Base-by-base conservation (phyloP, 148 eudicot genomes). In the Chenopodium suecicum region DNA sequence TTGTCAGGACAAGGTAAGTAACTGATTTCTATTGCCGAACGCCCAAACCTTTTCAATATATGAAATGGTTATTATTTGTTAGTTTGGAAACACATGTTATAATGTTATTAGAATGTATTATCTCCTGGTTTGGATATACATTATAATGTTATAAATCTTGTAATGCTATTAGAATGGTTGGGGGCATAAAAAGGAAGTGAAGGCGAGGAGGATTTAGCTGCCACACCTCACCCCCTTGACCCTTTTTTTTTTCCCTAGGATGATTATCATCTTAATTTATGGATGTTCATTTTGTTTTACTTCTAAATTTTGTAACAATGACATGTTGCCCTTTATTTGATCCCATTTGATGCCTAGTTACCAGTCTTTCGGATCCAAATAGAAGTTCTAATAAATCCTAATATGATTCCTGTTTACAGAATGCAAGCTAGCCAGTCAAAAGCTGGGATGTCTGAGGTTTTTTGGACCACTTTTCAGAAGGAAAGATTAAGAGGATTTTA, bases 401-500 rank as follows among this genome's bases (percentile, higher is more conserved):
- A 47, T 81, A 3, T 74, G 76, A 20, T 17, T 73, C 37, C 16
- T 74, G 25, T 80, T 83, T 84, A 78, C 90, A 95, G 98, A 91
- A 90, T 96, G 94, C 99, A 96, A 91, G 99, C 99, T 70, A 89
- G 87, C 80, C 86, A 81, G 44, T 76, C 87, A 76, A 81, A 79
- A 31, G 74, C 90, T 64, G 91, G 89, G 64, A 96, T 96, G 99
- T 89, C 91, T 7, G 97, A 86, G 79, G 93, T 94, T 67, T 94
- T 96, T 82, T 48, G 84, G 87, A 85, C 75, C 84, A 96, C 99
- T 14, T 85, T 85, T 79, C 83, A 82, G 76, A 82, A 81, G 80
- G 99, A 96, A 90, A 91, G 91, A 56, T 47, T 85, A 27, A 87
- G 90, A 71, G 99, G 99, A 76, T 96, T 94, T 86, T 96, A 96